phyloP scores from a whole-genome alignment of 2,329 filamentous ascomycete genomes.

The Talaromyces sp. region DNA sequence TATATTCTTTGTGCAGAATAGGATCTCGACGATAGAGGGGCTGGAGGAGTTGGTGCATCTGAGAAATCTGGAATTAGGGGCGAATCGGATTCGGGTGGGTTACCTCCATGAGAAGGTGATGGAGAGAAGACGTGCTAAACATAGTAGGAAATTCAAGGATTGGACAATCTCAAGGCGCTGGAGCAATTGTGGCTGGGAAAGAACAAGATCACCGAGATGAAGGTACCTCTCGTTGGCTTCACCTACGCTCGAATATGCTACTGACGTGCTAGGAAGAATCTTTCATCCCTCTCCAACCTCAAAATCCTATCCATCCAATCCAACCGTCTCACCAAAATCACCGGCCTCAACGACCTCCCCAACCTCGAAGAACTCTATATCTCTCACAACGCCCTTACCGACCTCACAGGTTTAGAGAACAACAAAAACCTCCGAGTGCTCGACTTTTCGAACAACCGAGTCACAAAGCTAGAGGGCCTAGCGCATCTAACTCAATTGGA shows the following conservation, averaged over 20 bases:
- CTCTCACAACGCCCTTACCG: constrained; percentile 84
- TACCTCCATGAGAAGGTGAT: not conserved
- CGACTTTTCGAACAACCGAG: constrained; percentile 85
- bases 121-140: constrained; percentile 7
- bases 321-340: constrained; percentile 78
- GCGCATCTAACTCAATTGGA: constrained; percentile 67
- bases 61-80: constrained; percentile 82
- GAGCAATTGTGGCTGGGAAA: constrained; percentile 92
- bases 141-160: constrained; percentile 68
- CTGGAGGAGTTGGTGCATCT: constrained; percentile 71
- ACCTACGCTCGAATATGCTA: not conserved
- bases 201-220: constrained; percentile 88
- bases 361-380: constrained; percentile 91
- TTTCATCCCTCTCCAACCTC: constrained; percentile 71
- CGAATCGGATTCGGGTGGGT: constrained; percentile 72
- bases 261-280: constrained; percentile 43
- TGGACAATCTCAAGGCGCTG: constrained; percentile 72
- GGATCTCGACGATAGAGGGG: constrained; percentile 82
- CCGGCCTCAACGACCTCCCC: constrained; percentile 68
- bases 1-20: constrained; percentile 91
- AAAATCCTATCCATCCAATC: constrained; percentile 91
- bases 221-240: constrained; percentile 38
- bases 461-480: constrained; percentile 70
- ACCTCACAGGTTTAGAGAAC: constrained; percentile 67
- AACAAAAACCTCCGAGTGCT: constrained; percentile 69